A percentile compares a stretch with the other conserved stretches of the same genome.
phyloP scores from a whole-genome alignment of 2,329 filamentous ascomycete species.

The Trichoderma afroharzianum region DNA sequence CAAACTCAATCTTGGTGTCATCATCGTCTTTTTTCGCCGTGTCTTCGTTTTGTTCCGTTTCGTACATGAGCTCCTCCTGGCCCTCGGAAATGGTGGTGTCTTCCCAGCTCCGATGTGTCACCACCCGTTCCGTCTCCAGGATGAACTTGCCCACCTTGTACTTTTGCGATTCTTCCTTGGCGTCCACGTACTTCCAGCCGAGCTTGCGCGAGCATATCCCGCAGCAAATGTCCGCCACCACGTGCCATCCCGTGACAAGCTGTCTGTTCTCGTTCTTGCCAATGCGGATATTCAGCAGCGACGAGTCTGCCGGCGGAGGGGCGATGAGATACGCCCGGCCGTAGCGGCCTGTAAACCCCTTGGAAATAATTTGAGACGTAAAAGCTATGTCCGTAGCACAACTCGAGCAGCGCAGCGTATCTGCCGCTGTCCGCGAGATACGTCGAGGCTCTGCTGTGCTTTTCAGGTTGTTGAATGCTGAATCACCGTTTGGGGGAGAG shows the following conservation, averaged over 20 bases:
- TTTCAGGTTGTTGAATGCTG: not conserved
- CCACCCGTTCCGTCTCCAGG: constrained; percentile 57
- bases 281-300: constrained; percentile 53
- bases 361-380: constrained; percentile 58
- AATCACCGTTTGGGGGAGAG: constrained; percentile 24
- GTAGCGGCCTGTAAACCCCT: constrained; percentile 63
- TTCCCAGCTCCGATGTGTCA: constrained; percentile 51
- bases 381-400: constrained; percentile 62
- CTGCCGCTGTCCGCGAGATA: constrained; percentile 45
- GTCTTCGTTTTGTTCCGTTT: not conserved
- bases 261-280: constrained; percentile 53
- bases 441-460: constrained; percentile 16
- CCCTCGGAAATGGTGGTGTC: constrained; percentile 24
- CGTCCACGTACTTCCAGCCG: constrained; percentile 68
- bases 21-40: not conserved
- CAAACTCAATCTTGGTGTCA: constrained; percentile 7
- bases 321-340: constrained; percentile 61
- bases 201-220: constrained; percentile 52
- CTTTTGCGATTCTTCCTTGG: constrained; percentile 54
- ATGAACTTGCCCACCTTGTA: constrained; percentile 71
- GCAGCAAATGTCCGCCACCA: constrained; percentile 62
- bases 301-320: constrained; percentile 25
- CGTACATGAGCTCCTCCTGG: constrained; percentile 7
- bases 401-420: constrained; percentile 55
- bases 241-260: constrained; percentile 60